A percentile compares a stretch with the other conserved stretches of the same genome.
Evolutionary conservation across 2,329 filamentous ascomycete genomes (phyloP).

Genomic region (Nigrograna mackinnonii): DNA sequence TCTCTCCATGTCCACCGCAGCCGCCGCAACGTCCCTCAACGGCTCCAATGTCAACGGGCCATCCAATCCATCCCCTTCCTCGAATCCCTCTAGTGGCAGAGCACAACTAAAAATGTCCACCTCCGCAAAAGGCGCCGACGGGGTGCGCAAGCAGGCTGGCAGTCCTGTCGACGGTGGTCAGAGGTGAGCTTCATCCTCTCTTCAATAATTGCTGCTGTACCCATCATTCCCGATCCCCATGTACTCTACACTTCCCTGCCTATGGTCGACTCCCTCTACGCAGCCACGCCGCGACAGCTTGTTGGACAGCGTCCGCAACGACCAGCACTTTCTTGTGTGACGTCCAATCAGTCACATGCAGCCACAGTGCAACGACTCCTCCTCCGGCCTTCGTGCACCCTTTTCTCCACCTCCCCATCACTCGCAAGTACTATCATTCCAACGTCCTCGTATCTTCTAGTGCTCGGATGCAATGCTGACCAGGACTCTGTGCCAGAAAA

Average conservation of each 20-base stretch:
- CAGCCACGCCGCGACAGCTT: conserved; percentile 22
- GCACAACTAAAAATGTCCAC: conserved; percentile 55
- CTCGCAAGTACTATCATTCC: background rate
- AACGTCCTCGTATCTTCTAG: conserved; percentile 4
- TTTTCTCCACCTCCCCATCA: background rate
- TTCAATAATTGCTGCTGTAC: conserved; percentile 1
- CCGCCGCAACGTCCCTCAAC: conserved; percentile 29
- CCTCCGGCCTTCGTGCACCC: conserved; percentile 1
- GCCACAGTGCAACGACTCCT: conserved; percentile 30
- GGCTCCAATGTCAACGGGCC: conserved; percentile 36
- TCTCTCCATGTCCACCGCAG: conserved; percentile 34
- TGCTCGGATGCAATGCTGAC: conserved; percentile 28
- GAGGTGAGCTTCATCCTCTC: conserved; percentile 49
- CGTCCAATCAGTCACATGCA: conserved; percentile 37
- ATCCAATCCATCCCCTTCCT: conserved; percentile 36
- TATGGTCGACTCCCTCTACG: no score
- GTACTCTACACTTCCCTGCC: no score
- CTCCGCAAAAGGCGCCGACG: conserved; percentile 56
- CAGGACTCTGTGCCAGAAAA: conserved; percentile 42
- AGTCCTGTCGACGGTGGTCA: conserved; percentile 59
- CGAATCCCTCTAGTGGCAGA: conserved; percentile 42
- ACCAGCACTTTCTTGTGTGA: conserved; percentile 30
- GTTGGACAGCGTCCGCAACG: conserved; percentile 18
- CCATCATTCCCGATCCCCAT: conserved; percentile 2
- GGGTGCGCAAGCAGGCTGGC: conserved; percentile 58